phyloP scores from a whole-genome alignment of 768 basidiomycete genomes.

The Mycena sanguinolenta region DNA sequence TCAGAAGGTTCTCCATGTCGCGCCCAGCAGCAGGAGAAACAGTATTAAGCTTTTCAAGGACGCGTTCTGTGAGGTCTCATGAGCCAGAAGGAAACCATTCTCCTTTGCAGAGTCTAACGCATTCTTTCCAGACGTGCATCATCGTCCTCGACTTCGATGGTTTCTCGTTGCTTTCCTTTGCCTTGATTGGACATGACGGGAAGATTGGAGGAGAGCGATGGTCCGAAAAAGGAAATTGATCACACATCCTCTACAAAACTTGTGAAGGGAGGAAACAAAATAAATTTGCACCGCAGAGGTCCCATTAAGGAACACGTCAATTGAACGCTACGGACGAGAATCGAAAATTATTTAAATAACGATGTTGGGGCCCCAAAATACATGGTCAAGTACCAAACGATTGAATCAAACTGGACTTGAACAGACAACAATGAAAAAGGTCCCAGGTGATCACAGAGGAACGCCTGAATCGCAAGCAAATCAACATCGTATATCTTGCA shows the following conservation, averaged over 20 bases:
- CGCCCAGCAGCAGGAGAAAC: background rate
- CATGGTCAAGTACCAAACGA: no score
- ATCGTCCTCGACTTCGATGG: constrained; percentile 31
- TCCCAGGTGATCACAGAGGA: background rate
- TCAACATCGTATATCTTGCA: background rate
- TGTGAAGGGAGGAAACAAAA: no score
- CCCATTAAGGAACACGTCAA: no score
- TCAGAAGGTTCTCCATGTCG: constrained; percentile 21
- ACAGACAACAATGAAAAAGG: background rate
- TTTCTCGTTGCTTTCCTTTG: constrained; percentile 32
- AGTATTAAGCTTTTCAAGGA: constrained; percentile 34
- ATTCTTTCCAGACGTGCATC: constrained; percentile 35
- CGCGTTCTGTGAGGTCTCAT: constrained; percentile 26
- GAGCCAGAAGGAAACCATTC: background rate
- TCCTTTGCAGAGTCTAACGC: constrained; percentile 14
- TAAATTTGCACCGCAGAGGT: no score
- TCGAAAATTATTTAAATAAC: no score
- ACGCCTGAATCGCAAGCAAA: background rate
- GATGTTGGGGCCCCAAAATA: no score
- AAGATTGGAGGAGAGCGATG: background rate
- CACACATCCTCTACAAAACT: background rate
- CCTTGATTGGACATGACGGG: background rate
- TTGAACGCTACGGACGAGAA: no score
- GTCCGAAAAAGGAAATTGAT: constrained; percentile 1
- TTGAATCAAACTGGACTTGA: background rate